Conservation (phyloP, 1,139 yeast genomes). For the Sugiyamaella japonica region DNA sequence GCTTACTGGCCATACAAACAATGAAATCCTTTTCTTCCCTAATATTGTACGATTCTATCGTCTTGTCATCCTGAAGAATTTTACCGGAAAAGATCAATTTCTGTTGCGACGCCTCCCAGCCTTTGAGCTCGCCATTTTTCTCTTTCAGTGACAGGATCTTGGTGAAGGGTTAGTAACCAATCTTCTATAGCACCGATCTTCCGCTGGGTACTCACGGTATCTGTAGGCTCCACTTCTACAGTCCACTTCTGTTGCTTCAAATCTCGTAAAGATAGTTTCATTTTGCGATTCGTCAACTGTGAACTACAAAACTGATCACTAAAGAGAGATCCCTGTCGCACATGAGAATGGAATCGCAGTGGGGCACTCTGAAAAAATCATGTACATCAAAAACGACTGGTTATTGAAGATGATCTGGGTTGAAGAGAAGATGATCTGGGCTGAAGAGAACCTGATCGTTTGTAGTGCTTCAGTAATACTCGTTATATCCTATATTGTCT, state of each 20-base stretch:
- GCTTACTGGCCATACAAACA: conserved; percentile 79
- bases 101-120: conserved; percentile 71
- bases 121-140: conserved; percentile 65
- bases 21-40: conserved; percentile 83
- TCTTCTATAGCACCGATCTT: too few relatives aligned
- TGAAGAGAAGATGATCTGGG: too few relatives aligned
- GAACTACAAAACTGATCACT: background rate
- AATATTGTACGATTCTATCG: conserved; percentile 68
- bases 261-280: conserved; percentile 87
- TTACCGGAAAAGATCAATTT: conserved; percentile 92
- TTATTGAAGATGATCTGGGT: too few relatives aligned
- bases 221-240: conserved; percentile 69
- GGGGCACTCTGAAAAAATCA: background rate
- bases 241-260: conserved; percentile 88
- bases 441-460: too few relatives aligned
- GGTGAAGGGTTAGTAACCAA: background rate
- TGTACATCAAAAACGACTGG: background rate
- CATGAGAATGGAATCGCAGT: background rate
- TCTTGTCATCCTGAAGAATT: conserved; percentile 80
- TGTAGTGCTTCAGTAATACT: too few relatives aligned
- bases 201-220: conserved; percentile 70
- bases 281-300: conserved; percentile 33
- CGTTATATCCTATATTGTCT: background rate
- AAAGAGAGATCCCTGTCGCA: too few relatives aligned
- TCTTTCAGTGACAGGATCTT: conserved; percentile 70